Evolutionary conservation across 2,329 filamentous ascomycete species (phyloP), one percentile per base, ranked within the genome.

Genomic region (Diaporthe australafricana): DNA sequence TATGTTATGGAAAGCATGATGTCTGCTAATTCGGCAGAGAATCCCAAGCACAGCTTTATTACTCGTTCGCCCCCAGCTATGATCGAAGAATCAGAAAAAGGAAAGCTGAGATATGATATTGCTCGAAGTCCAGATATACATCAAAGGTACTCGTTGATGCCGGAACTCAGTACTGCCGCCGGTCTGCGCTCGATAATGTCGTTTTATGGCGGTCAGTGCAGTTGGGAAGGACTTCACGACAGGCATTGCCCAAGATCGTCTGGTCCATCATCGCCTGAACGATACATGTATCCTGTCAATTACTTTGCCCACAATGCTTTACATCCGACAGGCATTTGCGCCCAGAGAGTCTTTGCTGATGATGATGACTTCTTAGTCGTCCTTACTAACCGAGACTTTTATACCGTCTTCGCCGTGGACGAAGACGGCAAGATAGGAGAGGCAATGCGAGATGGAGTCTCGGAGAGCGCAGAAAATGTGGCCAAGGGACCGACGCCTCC

Each of bases 331-430:
- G 16, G 16, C 16, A n/a, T 22, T 1, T 3, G 16, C 1, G 17
- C 22, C 17, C 1, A 5, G 27, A n/a, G 9, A 2, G 55, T 70
- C 9, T 38, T 53, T 14, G 52, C 17, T 25, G 71, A 72, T 16
- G 71, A 72, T 16, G 71, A 70, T 5, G 47, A 70, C 14, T 70
- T 70, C 30, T 25, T 72, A 38, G 38, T 72, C n/a, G 14, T 62
- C 22, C 3, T 62, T 5, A 60, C 25, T 20, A 14, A 12, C 7
- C 4, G 1, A 14, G 8, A 14, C 14, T 45, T 22, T 1, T 72
- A 53, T 22, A 62, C 62, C 20, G 52, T 72, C 35, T 55, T 70
- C 11, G 35, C 50, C 16, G 45, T 67, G 42, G 68, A 70, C 27
- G 38, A 38, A 17, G 68, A 72, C 16, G 52, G 71, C 1, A 45